Conservation (phyloP, 108 stramenopile species). For the Skeletonema marinoi region DNA sequence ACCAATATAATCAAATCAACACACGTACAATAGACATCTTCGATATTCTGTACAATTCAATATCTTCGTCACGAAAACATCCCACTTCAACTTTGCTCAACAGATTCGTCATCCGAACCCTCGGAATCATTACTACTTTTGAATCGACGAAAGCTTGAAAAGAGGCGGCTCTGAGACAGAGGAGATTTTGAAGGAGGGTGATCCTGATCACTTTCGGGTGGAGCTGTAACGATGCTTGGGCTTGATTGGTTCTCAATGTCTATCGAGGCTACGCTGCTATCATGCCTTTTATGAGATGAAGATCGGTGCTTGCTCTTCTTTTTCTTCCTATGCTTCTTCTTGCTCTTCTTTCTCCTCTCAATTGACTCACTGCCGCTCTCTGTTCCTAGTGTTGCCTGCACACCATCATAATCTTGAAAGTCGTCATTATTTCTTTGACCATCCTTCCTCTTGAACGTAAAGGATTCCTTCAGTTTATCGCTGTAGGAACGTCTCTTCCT, state of each 20-base stretch:
- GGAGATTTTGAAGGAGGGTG: background rate
- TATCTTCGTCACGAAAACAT: background rate
- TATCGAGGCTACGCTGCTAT: background rate
- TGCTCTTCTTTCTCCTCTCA: background rate
- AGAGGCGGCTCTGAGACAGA: background rate
- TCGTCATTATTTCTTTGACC: background rate
- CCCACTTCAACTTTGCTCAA: background rate
- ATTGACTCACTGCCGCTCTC: background rate
- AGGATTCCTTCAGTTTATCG: background rate
- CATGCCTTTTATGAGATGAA: background rate
- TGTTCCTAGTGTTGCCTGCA: background rate
- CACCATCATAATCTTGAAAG: background rate
- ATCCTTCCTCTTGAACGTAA: background rate
- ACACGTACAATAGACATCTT: too few relatives aligned
- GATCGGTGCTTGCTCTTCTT: background rate
- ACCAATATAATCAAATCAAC: too few relatives aligned
- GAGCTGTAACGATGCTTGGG: too few relatives aligned
- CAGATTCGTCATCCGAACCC: background rate
- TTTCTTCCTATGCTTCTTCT: background rate
- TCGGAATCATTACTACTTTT: too few relatives aligned
- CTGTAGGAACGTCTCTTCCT: background rate
- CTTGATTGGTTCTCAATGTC: background rate
- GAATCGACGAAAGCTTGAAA: background rate
- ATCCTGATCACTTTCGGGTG: background rate
- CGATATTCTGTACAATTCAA: too few relatives aligned